Evolutionary conservation across 23 red algal genomes (phyloP).

Genomic region (Chondrus crispus): DNA sequence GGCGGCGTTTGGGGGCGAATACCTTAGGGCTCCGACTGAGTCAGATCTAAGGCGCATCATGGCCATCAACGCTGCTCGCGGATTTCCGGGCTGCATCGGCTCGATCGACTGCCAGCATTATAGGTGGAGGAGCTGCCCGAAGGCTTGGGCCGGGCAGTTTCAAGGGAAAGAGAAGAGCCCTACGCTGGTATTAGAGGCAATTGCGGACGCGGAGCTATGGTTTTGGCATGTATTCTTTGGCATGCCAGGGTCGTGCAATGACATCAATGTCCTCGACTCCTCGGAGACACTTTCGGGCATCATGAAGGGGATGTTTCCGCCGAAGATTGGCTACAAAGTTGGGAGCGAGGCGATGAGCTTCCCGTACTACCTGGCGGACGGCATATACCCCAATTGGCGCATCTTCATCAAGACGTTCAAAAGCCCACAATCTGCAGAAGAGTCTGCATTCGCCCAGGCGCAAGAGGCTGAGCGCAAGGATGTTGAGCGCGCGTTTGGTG

Average conservation of each 20-base stretch:
- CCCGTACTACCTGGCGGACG: background rate
- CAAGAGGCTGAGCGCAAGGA: too few relatives aligned
- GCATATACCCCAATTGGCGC: background rate
- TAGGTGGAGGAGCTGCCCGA: background rate
- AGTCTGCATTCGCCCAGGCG: too few relatives aligned
- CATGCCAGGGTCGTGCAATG: background rate
- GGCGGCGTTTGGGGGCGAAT: background rate
- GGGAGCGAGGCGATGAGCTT: too few relatives aligned
- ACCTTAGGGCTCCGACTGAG: conserved; percentile 6
- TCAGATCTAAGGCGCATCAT: background rate
- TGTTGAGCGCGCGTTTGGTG: too few relatives aligned
- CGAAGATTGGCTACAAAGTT: too few relatives aligned
- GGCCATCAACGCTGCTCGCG: background rate
- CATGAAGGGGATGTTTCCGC: background rate
- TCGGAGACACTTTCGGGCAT: background rate
- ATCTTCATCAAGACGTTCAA: too few relatives aligned
- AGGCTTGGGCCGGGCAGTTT: background rate
- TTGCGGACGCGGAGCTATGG: conserved; percentile 18
- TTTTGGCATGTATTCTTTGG: conserved; percentile 6
- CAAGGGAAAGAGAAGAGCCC: background rate
- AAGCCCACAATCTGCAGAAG: too few relatives aligned
- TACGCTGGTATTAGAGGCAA: background rate
- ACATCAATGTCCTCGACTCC: conserved; percentile 9
- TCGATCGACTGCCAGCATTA: background rate
- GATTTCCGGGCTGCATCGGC: conserved; percentile 5